phyloP scores from a whole-genome alignment of 768 basidiomycete genomes.

The Rickenella mellea region DNA sequence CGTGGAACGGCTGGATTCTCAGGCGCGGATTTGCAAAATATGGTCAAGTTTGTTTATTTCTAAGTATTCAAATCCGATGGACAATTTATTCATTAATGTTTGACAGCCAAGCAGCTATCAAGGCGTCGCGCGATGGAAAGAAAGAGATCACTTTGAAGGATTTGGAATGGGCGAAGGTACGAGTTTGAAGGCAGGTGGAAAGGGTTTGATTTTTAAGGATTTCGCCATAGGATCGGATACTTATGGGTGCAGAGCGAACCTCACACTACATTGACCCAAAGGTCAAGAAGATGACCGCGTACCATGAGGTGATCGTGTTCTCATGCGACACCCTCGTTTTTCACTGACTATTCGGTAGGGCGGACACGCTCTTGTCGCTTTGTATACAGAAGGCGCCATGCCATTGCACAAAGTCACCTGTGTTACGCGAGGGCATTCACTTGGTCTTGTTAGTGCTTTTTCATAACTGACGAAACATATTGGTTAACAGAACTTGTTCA shows the following conservation, averaged over 20 bases:
- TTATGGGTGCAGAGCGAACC: constrained; percentile 94
- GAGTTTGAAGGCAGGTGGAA: too few species aligned
- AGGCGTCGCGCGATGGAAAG: constrained; percentile 80
- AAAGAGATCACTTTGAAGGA: constrained; percentile 66
- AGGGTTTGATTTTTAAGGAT: neutral
- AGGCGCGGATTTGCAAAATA: constrained; percentile 93
- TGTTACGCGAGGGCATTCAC: constrained; percentile 88
- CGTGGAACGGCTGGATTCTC: constrained; percentile 94
- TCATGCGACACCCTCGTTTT: too few species aligned
- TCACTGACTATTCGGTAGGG: constrained; percentile 35
- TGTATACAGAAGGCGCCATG: constrained; percentile 93
- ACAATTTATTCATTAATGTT: too few species aligned
- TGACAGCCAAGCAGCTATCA: constrained; percentile 81
- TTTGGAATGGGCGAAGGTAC: constrained; percentile 96
- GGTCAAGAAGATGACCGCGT: constrained; percentile 83
- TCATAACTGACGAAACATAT: neutral
- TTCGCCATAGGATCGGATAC: constrained; percentile 70
- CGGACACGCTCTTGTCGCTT: constrained; percentile 88
- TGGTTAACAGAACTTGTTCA: neutral
- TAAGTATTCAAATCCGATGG: neutral
- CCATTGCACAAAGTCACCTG: constrained; percentile 98
- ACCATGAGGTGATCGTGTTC: constrained; percentile 68
- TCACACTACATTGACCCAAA: constrained; percentile 84
- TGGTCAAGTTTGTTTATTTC: constrained; percentile 71
- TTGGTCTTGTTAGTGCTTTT: constrained; percentile 62